These are phyloP conservation scores for Candida corydali DNA, from an alignment of 805 yeast species.

Conservation along the genomic window DNA sequence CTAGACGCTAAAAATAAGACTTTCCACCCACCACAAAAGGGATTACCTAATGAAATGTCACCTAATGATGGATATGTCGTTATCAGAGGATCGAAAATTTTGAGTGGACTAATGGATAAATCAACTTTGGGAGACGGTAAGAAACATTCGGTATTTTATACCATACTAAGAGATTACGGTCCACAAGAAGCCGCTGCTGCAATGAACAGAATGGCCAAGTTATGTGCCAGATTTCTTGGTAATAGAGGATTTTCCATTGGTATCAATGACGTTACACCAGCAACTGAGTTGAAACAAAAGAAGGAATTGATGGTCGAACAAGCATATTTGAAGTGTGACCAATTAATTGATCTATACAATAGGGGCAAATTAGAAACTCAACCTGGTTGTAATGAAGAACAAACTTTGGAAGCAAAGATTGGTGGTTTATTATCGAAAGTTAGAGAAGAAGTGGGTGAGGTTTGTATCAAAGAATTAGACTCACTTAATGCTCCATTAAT, in stretches of 20 bases:
- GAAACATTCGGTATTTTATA: conserved; percentile 92
- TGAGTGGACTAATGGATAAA: conserved; percentile 96
- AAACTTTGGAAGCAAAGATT: conserved; percentile 94
- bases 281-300: conserved; percentile 62
- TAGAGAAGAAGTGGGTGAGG: conserved; percentile 98
- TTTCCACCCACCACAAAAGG: conserved; percentile 67
- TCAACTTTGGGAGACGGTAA: conserved; percentile 96
- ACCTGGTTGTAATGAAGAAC: conserved; percentile 99
- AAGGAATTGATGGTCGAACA: conserved; percentile 87
- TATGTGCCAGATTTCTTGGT: conserved; percentile 93
- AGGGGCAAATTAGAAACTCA: conserved; percentile 92
- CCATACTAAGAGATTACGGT: conserved; percentile 94
- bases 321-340: conserved; percentile 90
- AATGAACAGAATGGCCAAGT: conserved; percentile 99
- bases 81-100: conserved; percentile 81
- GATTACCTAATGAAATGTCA: conserved; percentile 88
- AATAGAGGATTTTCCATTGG: conserved; percentile 97
- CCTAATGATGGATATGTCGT: conserved; percentile 94
- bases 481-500: conserved; percentile 91
- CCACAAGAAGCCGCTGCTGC: conserved; percentile 92
- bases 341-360: conserved; percentile 71
- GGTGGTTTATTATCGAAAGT: conserved; percentile 95
- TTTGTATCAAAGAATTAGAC: conserved; percentile 88
- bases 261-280: conserved; percentile 96
- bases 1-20: conserved; percentile 94